phyloP scores from a whole-genome alignment of 2,329 filamentous ascomycete genomes.

The Arthrobotrys sphaeroides region DNA sequence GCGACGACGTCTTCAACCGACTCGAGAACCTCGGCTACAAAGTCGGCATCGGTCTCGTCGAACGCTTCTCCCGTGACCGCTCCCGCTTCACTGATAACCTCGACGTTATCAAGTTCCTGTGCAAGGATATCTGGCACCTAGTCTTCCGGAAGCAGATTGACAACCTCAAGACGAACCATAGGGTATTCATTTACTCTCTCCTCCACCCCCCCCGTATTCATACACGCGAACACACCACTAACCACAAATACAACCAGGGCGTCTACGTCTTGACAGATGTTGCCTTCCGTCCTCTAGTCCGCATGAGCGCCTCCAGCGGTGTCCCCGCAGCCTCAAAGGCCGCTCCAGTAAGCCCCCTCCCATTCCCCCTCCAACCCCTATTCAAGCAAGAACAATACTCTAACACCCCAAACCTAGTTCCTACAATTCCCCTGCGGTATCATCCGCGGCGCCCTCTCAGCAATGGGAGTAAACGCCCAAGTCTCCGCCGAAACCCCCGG shows the following conservation, averaged over 20 bases:
- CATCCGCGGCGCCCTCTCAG: slow-evolving; percentile 89
- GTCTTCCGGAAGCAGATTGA: slow-evolving; percentile 97
- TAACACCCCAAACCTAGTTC: slow-evolving; percentile 72
- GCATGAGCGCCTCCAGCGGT: slow-evolving; percentile 85
- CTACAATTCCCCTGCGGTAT: slow-evolving; percentile 95
- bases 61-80: slow-evolving; percentile 83
- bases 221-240: not conserved
- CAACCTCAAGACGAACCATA: slow-evolving; percentile 97
- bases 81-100: slow-evolving; percentile 91
- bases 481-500: slow-evolving; percentile 91
- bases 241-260: too few relatives aligned
- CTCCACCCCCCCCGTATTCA: not conserved
- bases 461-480: slow-evolving; percentile 86
- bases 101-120: slow-evolving; percentile 97
- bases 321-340: slow-evolving; percentile 74
- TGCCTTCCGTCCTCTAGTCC: slow-evolving; percentile 83
- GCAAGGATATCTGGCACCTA: slow-evolving; percentile 96
- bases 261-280: slow-evolving; percentile 97
- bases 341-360: slow-evolving; percentile 73
- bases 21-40: slow-evolving; percentile 87
- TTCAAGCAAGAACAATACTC: not conserved
- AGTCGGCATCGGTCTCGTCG: slow-evolving; percentile 89
- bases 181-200: slow-evolving; percentile 69
- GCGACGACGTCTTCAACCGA: slow-evolving; percentile 84
- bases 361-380: not conserved